Conservation (phyloP, 2,329 filamentous ascomycete genomes). For the Colletotrichum plurivorum region DNA sequence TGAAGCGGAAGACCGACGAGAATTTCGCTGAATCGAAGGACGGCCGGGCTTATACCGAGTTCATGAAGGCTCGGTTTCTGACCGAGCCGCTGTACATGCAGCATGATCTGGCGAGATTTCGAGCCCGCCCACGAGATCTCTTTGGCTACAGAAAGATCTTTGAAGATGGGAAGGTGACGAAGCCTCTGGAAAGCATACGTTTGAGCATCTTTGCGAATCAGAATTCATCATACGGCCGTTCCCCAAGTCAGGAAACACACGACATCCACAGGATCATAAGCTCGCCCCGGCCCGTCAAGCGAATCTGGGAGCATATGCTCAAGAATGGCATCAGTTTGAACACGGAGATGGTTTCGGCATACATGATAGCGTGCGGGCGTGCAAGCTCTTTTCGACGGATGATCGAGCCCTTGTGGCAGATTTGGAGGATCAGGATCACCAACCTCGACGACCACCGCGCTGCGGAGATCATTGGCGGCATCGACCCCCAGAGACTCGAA, state of each 20-base stretch:
- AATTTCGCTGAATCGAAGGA: constrained; percentile 49
- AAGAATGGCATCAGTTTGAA: constrained; percentile 4
- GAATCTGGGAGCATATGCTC: constrained; percentile 36
- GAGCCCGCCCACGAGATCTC: constrained; percentile 56
- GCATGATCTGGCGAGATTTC: constrained; percentile 57
- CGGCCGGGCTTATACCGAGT: constrained; percentile 58
- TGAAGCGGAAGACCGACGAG: constrained; percentile 9
- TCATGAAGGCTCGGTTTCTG: constrained; percentile 62
- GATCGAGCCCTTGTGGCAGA: constrained; percentile 16
- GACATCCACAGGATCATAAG: constrained; percentile 35
- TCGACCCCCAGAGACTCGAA: constrained; percentile 56
- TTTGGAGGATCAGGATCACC: constrained; percentile 24
- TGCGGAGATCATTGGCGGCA: constrained; percentile 46
- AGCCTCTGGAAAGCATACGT: constrained; percentile 27
- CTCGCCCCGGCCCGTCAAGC: constrained; percentile 19
- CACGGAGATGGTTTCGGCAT: constrained; percentile 29
- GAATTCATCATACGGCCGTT: constrained; percentile 26
- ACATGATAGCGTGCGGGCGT: constrained; percentile 32
- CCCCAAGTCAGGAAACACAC: constrained; percentile 23
- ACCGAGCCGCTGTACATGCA: constrained; percentile 62
- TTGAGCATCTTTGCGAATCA: constrained; percentile 19
- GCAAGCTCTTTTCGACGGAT: constrained; percentile 32
- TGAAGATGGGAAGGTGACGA: constrained; percentile 3
- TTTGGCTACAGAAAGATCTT: constrained; percentile 44
- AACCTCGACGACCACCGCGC: constrained; percentile 40